Evolutionary conservation across 768 basidiomycete genomes (phyloP).

Genomic region (Termitomyces sp.): DNA sequence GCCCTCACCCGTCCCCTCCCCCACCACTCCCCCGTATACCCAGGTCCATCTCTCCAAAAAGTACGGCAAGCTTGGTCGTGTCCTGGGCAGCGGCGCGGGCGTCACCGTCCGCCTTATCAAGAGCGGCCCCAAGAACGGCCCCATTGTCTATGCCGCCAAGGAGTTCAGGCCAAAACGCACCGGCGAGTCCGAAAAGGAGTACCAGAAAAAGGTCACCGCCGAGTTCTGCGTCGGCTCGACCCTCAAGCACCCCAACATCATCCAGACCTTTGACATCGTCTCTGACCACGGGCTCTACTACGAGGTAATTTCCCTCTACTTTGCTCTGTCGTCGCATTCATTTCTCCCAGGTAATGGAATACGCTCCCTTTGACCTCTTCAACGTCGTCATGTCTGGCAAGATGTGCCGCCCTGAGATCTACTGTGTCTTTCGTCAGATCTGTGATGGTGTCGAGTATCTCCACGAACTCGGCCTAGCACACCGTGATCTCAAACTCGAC

Average conservation of each 20-base stretch:
- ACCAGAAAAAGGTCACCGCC: conserved; percentile 99
- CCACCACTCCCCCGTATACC: conserved; percentile 24
- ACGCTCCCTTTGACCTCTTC: conserved; percentile 97
- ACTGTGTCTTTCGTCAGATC: conserved; percentile 98
- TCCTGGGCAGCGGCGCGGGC: conserved; percentile 95
- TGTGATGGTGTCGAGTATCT: conserved; percentile 97
- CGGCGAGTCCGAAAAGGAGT: conserved; percentile 93
- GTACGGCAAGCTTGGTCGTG: conserved; percentile 98
- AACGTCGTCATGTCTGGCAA: conserved; percentile 99
- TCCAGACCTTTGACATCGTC: conserved; percentile 97
- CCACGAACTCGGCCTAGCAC: conserved; percentile 95
- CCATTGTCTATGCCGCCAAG: conserved; percentile 90
- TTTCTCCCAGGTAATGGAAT: conserved; percentile 88
- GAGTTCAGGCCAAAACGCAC: conserved; percentile 89
- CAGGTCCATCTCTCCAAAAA: conserved; percentile 95
- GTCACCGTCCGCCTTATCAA: conserved; percentile 97
- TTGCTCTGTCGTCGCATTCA: conserved; percentile 3
- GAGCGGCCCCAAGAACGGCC: conserved; percentile 74
- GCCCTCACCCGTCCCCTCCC: conserved; percentile 18
- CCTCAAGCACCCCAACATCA: conserved; percentile 93
- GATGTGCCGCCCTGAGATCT: conserved; percentile 97
- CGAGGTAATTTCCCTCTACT: conserved; percentile 50
- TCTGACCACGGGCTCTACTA: conserved; percentile 97
- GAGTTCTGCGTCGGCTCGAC: conserved; percentile 98
- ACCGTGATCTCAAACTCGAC: conserved; percentile 98